Percentiles rank a stretch among this genome's conserved stretches.
These are phyloP conservation scores for Suillus lakei DNA, from an alignment of 768 basidiomycete species.

Conservation along the genomic window DNA sequence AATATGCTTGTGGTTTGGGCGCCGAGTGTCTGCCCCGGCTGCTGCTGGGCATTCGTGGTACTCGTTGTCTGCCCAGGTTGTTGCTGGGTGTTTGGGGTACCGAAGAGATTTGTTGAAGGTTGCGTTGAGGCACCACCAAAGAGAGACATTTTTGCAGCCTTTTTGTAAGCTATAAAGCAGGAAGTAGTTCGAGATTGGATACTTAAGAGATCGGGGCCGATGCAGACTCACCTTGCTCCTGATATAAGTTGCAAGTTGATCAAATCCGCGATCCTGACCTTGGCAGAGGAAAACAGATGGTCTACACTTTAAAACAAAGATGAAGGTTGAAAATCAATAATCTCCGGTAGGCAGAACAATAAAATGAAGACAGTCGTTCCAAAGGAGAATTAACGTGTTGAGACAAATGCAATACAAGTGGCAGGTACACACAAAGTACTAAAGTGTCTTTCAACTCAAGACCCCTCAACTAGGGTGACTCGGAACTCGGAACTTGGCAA, in stretches of 20 bases:
- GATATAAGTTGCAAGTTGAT: constrained; percentile 3
- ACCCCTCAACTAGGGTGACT: too few species aligned
- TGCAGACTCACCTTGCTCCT: background rate
- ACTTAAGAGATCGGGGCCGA: background rate
- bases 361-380: background rate
- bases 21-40: constrained; percentile 2
- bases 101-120: constrained; percentile 7
- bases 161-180: background rate
- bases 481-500: too few species aligned
- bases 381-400: background rate
- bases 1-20: constrained; percentile 8
- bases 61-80: constrained; percentile 16
- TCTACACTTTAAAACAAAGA: background rate
- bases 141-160: constrained; percentile 9
- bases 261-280: background rate
- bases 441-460: too few species aligned
- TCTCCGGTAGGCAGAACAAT: too few species aligned
- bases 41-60: constrained; percentile 13
- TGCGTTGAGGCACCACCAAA: constrained; percentile 13
- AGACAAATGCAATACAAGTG: background rate
- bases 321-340: background rate
- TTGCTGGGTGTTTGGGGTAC: constrained; percentile 13
- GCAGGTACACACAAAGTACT: too few species aligned
- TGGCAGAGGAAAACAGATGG: background rate
- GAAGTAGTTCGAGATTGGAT: background rate